phyloP scores from a whole-genome alignment of 2,329 filamentous ascomycete species.

The Claviceps africana region DNA sequence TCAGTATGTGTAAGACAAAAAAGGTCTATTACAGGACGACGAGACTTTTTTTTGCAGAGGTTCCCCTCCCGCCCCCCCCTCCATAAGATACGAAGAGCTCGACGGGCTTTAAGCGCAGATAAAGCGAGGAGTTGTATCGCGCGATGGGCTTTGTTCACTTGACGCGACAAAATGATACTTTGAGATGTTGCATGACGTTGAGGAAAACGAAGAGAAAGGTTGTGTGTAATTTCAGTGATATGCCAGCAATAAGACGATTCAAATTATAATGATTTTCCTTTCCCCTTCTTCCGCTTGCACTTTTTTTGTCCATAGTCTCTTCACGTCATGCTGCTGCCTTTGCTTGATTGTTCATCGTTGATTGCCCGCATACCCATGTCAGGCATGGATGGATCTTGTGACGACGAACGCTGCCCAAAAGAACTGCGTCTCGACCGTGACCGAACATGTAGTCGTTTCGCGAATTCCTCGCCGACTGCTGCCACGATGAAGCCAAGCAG shows the following conservation, averaged over 20 bases:
- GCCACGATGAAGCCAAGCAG: not conserved
- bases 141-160: not conserved
- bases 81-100: not conserved
- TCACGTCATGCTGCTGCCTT: too few relatives aligned
- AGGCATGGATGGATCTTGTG: too few relatives aligned
- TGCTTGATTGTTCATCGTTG: too few relatives aligned
- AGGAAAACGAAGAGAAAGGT: constrained; percentile 17
- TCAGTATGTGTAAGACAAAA: constrained; percentile 61
- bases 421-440: too few relatives aligned
- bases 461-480: too few relatives aligned
- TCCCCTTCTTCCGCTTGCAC: not conserved
- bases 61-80: too few relatives aligned
- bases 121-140: not conserved
- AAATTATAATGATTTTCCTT: not conserved
- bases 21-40: not conserved
- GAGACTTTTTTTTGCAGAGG: not conserved
- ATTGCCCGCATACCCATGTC: too few relatives aligned
- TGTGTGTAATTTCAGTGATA: constrained; percentile 17
- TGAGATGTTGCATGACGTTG: constrained; percentile 14
- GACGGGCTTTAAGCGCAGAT: not conserved
- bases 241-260: constrained; percentile 3
- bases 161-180: constrained; percentile 8
- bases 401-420: too few relatives aligned
- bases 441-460: too few relatives aligned
- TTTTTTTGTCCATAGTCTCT: not conserved